phyloP scores from a whole-genome alignment of 2,329 filamentous ascomycete genomes.

The Alternaria arbusti region DNA sequence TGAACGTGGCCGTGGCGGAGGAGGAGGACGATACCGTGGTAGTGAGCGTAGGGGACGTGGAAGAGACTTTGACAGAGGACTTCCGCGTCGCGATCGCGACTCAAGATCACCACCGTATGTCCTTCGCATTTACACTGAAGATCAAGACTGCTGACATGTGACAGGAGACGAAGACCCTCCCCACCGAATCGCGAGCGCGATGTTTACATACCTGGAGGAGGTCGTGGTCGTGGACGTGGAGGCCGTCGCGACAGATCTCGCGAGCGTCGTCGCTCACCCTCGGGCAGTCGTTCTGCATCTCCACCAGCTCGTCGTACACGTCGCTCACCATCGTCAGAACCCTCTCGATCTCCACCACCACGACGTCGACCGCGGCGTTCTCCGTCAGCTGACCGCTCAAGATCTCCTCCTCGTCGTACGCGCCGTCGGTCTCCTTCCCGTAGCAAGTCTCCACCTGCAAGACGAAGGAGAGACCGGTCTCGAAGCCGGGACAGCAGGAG shows the following conservation, averaged over 20 bases:
- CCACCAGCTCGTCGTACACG: constrained; percentile 15
- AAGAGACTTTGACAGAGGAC: constrained; percentile 56
- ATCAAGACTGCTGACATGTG: constrained; percentile 21
- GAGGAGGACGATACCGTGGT: constrained; percentile 58
- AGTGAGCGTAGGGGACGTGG: constrained; percentile 47
- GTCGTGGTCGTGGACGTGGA: constrained; percentile 45
- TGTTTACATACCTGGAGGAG: constrained; percentile 61
- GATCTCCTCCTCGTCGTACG: constrained; percentile 31
- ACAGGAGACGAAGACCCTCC: constrained; percentile 56
- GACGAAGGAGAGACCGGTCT: constrained; percentile 35
- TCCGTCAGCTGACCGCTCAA: constrained; percentile 39
- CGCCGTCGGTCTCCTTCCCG: constrained; percentile 22
- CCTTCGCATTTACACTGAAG: no score
- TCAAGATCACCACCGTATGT: constrained; percentile 58
- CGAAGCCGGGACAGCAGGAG: constrained; percentile 40
- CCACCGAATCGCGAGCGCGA: constrained; percentile 60
- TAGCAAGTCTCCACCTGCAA: constrained; percentile 23
- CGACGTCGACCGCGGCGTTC: constrained; percentile 36
- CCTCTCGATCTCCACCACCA: constrained; percentile 36
- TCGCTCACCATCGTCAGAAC: constrained; percentile 21
- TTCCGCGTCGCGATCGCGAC: constrained; percentile 52
- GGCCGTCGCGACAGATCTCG: constrained; percentile 45
- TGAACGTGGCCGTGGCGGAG: constrained; percentile 53
- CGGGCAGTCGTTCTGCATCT: constrained; percentile 26
- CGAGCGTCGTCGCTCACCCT: constrained; percentile 44